A percentile compares a stretch with the other conserved stretches of the same genome.
Conservation (phyloP, 192 early-diverging fungal genomes). For the Coemansia sp. region DNA sequence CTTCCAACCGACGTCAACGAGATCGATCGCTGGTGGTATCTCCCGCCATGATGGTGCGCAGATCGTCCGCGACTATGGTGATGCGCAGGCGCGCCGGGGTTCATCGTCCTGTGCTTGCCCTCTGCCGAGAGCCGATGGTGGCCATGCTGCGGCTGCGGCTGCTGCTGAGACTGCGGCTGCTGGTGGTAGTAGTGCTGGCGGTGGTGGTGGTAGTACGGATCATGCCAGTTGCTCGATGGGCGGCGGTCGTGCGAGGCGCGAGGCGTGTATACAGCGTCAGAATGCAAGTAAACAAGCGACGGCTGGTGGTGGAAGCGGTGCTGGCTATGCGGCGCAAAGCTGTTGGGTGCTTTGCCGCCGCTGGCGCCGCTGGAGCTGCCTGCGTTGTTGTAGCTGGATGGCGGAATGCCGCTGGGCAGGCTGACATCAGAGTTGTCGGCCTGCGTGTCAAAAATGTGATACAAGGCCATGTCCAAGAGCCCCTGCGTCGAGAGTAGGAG, state of each 20-base stretch:
- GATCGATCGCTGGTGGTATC: slow-evolving; percentile 12
- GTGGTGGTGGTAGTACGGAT: slow-evolving; percentile 13
- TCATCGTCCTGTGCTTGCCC: background rate
- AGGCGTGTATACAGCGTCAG: slow-evolving; percentile 12
- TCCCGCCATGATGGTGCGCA: background rate
- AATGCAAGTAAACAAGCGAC: slow-evolving; percentile 9
- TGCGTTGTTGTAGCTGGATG: background rate
- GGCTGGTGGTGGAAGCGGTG: slow-evolving; percentile 8
- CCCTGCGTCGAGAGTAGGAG: slow-evolving; percentile 46
- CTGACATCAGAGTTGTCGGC: slow-evolving; percentile 29
- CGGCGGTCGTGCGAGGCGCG: slow-evolving; percentile 11
- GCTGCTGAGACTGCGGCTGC: background rate
- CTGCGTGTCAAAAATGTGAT: slow-evolving; percentile 51
- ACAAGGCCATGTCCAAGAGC: slow-evolving; percentile 43
- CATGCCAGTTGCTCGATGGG: slow-evolving; percentile 7
- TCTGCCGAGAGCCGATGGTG: slow-evolving; percentile 1
- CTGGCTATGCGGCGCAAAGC: slow-evolving; percentile 1
- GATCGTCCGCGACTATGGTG: background rate
- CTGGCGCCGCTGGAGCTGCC: background rate
- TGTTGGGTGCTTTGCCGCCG: background rate
- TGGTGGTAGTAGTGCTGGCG: background rate
- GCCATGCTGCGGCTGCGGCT: background rate
- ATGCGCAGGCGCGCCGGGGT: background rate
- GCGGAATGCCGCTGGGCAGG: slow-evolving; percentile 23
- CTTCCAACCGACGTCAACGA: slow-evolving; percentile 15